Conservation (phyloP, 2,329 filamentous ascomycete species). For the Hirsutella minnesotensis region DNA sequence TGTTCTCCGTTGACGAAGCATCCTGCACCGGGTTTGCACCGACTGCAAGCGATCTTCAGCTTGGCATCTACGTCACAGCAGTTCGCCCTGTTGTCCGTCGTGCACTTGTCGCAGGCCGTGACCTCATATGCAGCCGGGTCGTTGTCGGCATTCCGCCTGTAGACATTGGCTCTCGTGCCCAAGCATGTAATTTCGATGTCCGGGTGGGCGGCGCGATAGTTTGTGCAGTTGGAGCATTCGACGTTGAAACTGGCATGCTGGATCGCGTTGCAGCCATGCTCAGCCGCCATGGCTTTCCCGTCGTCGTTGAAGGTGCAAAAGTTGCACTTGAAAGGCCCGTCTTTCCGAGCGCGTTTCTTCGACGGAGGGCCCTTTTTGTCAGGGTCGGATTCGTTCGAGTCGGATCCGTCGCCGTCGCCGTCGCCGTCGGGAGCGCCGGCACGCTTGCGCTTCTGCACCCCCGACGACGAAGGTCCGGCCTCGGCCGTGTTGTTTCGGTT, state of each 20-base stretch:
- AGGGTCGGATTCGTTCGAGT: not conserved
- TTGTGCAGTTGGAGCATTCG: conserved; percentile 15
- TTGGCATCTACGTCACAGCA: conserved; percentile 13
- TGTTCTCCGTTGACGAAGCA: conserved; percentile 5
- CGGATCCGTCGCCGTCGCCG: not conserved
- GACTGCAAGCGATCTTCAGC: conserved; percentile 9
- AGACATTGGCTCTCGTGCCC: conserved; percentile 2
- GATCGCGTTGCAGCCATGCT: conserved; percentile 7
- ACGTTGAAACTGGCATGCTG: conserved; percentile 4
- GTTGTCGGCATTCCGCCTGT: conserved; percentile 7
- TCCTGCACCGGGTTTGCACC: conserved; percentile 6
- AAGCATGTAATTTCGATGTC: too few species aligned
- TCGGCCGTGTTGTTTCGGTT: too few species aligned
- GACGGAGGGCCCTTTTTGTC: too few species aligned
- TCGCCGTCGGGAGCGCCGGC: not conserved
- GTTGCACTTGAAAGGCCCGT: too few species aligned
- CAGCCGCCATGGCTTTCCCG: conserved; percentile 2
- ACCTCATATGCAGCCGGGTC: conserved; percentile 6
- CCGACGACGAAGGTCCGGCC: too few species aligned
- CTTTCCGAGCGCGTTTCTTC: too few species aligned
- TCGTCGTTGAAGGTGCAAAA: conserved; percentile 6
- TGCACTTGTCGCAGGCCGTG: conserved; percentile 8
- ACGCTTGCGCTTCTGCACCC: too few species aligned
- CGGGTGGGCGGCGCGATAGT: conserved; percentile 7
- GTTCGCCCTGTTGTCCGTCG: not conserved